Conservation (phyloP, 2,329 filamentous ascomycete genomes). For the Alternaria arbusti region DNA sequence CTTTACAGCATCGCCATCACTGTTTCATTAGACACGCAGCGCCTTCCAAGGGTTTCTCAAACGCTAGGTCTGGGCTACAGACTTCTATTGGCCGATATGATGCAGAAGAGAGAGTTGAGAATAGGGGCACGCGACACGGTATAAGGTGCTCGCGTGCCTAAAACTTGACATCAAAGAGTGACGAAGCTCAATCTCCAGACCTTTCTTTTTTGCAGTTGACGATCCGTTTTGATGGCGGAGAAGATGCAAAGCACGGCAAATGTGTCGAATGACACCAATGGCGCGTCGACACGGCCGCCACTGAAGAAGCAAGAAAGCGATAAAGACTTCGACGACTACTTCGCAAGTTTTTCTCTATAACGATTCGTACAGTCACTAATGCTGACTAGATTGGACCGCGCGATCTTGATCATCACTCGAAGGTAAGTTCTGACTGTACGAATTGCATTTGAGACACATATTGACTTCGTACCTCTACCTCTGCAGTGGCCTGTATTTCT, state of each 20-base stretch:
- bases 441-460: background rate
- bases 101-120: background rate
- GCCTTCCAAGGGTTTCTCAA: background rate
- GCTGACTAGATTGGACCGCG: constrained; percentile 62
- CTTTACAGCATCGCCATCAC: background rate
- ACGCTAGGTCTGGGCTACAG: background rate
- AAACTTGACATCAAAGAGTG: background rate
- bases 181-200: background rate
- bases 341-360: constrained; percentile 44
- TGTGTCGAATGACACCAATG: constrained; percentile 16
- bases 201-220: background rate
- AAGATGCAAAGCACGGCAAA: constrained; percentile 20
- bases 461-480: background rate
- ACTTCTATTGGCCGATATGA: background rate
- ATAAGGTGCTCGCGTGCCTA: background rate
- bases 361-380: constrained; percentile 9
- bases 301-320: constrained; percentile 33
- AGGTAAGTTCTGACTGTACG: constrained; percentile 36
- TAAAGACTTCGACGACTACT: constrained; percentile 40
- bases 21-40: background rate
- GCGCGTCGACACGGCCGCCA: constrained; percentile 6
- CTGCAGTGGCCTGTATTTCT: constrained; percentile 70
- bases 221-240: constrained; percentile 15
- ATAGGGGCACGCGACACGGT: background rate
- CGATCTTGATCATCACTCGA: constrained; percentile 74